Evolutionary conservation across 2,329 filamentous ascomycete genomes (phyloP).

Genomic region (Fusarium nygamai): DNA sequence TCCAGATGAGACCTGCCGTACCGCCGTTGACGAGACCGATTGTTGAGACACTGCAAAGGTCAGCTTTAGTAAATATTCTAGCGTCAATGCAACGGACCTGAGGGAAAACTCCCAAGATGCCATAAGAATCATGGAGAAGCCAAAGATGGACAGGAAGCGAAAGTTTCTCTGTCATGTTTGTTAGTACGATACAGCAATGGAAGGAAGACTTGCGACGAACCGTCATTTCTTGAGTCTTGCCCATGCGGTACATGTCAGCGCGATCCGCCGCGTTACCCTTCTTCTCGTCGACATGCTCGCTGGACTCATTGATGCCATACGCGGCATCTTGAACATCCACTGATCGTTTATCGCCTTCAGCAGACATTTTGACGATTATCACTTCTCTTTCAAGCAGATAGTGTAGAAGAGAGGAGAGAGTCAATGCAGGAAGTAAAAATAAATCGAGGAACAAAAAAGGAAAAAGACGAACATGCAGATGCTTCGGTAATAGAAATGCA

Average conservation of each 20-base stretch:
- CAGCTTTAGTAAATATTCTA: rapidly evolving
- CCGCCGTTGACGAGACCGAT: constrained; percentile 53
- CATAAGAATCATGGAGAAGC: constrained; percentile 58
- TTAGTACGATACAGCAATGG: neutral
- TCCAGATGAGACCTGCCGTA: constrained; percentile 57
- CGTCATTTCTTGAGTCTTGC: constrained; percentile 37
- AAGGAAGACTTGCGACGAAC: neutral
- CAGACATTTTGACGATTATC: constrained; percentile 14
- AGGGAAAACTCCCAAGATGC: constrained; percentile 57
- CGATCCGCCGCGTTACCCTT: constrained; percentile 35
- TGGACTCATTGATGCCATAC: neutral
- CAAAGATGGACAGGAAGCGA: constrained; percentile 57
- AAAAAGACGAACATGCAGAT: neutral
- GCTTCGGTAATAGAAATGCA: constrained; percentile 22
- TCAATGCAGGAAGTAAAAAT: neutral
- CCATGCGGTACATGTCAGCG: constrained; percentile 40
- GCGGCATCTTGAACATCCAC: neutral
- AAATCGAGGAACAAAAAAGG: neutral
- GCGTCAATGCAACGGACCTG: constrained; percentile 35
- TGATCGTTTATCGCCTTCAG: constrained; percentile 16
- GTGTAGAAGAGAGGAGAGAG: no score
- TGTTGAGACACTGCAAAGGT: constrained; percentile 19
- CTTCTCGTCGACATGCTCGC: constrained; percentile 29
- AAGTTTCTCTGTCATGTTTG: constrained; percentile 51
- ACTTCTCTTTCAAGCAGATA: no score